Evolutionary conservation across 2,329 filamentous ascomycete genomes (phyloP), one percentile per base, ranked within the genome.

Genomic region (Xylariaceae sp.): DNA sequence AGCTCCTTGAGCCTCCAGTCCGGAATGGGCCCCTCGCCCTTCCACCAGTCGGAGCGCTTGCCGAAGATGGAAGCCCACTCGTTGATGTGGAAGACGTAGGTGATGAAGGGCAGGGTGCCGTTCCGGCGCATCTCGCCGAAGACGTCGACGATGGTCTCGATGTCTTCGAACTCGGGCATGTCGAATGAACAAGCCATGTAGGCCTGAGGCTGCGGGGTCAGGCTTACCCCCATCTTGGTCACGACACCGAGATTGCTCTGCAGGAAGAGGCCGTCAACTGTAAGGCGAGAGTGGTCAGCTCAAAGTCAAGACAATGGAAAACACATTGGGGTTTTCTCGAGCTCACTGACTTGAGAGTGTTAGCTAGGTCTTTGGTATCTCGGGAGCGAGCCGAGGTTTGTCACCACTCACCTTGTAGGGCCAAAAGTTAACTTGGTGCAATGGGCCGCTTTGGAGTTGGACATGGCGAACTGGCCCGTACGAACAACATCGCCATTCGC

Each of bases 191-290:
- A 72, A 0, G 65, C 64, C 66, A 73, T 69, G 53, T 63, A 73
- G 0, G 68, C 67, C 46, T 71, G 64, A 4, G 69, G 65, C 42
- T 65, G 63, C 4, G 63, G 62, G 11, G 60, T 64, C 38, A 67
- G 43, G 50, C 60, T 62, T 38, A 79, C 65, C 0, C 73, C 73
- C 62, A 79, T 71, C 52, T 78, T 78, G 3, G 72, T 74, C 4
- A 78, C 72, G 19, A 79, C 70, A 2, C 74, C 75, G 6, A 78
- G 60, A 42, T 74, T 76, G 12, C 66, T 70, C 51, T 78, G 73
- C 2, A 72, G 57, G 52, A 79, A 78, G 3, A 78, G 64, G 0
- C 71, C 70, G 37, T 71, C 68, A 31, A 68, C 30, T 32, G 22
- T n/a, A n/a, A n/a, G n/a, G n/a, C n/a, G n/a, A n/a, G n/a, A n/a